Base-by-base conservation (phyloP, 23 red algal genomes). In the Gracilaria caudata region DNA sequence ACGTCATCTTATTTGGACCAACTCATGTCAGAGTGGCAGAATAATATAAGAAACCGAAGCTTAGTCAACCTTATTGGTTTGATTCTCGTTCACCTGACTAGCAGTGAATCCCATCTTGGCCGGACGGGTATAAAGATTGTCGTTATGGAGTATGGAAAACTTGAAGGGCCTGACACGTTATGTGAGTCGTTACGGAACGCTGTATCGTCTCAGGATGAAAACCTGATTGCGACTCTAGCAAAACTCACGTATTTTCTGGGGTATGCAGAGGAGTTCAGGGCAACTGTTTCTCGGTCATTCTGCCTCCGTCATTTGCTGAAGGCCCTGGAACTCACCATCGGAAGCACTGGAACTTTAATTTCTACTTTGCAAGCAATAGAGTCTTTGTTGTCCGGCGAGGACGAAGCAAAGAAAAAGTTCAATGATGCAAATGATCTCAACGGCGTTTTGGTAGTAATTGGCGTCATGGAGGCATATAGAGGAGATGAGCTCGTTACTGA, bases 391-490 rank as follows among this genome's bases (percentile, higher is more conserved):
- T 57, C 77, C 11, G 51, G 77, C 36, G n/a, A 49, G 14, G 77
- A 80, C 51, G 26, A 10, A 24, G 35, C 39, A n/a, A 78, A 78
- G 68, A 63, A 64, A 53, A 57, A 16, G 36, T 89, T 89, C 51
- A 78, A 59, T 46, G 72, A 78, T 29, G n/a, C 43, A 7, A 43
- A 78, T 16, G 85, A 37, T 60, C 21, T 77, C 46, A 61, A 78
- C 8, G 85, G 71, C 7, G 13, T 34, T 17, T 9, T 41, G 36
- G 28, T 64, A 36, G 44, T 89, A 5, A 40, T 89, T 28, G 20
- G 24, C 16, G 68, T 78, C 10, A 65, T 89, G 85, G 33, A 44
- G 41, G 12, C 2, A 0, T 17, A 63, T 21, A 45, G 19, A 4
- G 4, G 33, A 7, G 68, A 77, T 43, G 72, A 77, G 45, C 17